Evolutionary conservation across 2,329 filamentous ascomycete genomes (phyloP).

Genomic region (Fusarium citri): DNA sequence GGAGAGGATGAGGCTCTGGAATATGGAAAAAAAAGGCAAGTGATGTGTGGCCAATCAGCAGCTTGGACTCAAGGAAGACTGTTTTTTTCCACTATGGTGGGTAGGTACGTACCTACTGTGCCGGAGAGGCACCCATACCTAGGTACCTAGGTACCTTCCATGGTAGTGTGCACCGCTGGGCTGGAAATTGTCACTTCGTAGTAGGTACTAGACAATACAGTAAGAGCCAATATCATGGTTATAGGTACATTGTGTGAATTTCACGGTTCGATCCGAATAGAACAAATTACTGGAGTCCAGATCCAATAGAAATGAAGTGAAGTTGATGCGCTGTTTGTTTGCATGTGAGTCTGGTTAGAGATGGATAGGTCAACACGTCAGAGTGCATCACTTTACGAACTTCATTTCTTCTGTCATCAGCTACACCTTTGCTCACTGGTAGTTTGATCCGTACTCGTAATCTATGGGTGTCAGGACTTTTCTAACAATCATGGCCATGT

Average conservation of each 20-base stretch:
- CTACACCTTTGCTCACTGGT: neutral
- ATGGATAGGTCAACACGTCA: conserved; percentile 12
- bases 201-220: neutral
- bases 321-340: conserved; percentile 8
- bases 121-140: neutral
- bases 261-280: neutral
- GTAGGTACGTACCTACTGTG: neutral
- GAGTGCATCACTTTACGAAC: conserved; percentile 12
- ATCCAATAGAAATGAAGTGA: neutral
- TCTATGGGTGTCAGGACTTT: neutral
- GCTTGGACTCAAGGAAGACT: neutral
- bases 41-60: conserved; percentile 20
- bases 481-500: neutral
- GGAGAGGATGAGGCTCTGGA: conserved; percentile 26
- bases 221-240: conserved; percentile 2
- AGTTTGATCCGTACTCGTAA: neutral
- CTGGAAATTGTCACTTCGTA: neutral
- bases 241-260: conserved; percentile 20
- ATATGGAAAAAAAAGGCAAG: neutral
- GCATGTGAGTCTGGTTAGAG: conserved; percentile 27
- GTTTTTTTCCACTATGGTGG: neutral
- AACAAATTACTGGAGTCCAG: neutral
- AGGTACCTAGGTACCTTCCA: too few species aligned
- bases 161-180: neutral
- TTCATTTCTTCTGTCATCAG: conserved; percentile 5